Evolutionary conservation across 2,329 filamentous ascomycete genomes (phyloP).

Genomic region (Exophiala oligosperma): DNA sequence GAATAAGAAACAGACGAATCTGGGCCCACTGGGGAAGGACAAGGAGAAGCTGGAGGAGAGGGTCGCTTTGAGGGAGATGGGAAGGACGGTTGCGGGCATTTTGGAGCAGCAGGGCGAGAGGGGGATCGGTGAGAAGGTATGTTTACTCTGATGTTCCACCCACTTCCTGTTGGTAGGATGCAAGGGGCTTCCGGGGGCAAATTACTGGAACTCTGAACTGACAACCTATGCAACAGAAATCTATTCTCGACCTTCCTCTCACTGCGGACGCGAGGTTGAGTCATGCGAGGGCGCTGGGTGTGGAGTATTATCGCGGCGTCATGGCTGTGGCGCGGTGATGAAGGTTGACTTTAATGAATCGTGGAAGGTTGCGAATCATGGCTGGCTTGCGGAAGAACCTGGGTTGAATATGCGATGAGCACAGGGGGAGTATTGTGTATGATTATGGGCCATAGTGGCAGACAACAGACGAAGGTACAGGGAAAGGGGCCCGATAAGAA

Average conservation of each 20-base stretch:
- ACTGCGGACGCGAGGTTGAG: conserved; percentile 71
- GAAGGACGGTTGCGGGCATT: conserved; percentile 64
- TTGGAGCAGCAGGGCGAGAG: conserved; percentile 12
- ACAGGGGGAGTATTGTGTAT: too few relatives aligned
- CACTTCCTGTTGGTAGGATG: background rate
- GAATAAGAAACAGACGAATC: conserved; percentile 31
- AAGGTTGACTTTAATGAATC: too few relatives aligned
- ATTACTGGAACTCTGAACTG: background rate
- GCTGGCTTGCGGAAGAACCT: too few relatives aligned
- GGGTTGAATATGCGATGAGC: too few relatives aligned
- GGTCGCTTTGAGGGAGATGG: conserved; percentile 82
- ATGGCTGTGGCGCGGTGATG: conserved; percentile 53
- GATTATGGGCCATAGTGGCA: too few relatives aligned
- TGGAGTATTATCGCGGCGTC: conserved; percentile 66
- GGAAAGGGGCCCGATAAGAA: too few relatives aligned
- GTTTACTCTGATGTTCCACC: conserved; percentile 1
- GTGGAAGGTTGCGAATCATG: too few relatives aligned
- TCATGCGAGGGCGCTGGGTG: conserved; percentile 69
- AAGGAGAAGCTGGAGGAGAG: conserved; percentile 57
- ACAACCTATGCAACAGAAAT: conserved; percentile 32
- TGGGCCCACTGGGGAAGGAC: conserved; percentile 58
- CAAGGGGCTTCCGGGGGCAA: too few relatives aligned
- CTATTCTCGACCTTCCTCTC: conserved; percentile 48
- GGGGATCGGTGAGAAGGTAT: conserved; percentile 19
- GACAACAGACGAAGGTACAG: too few relatives aligned